Evolutionary conservation across 371 early-diverging fungal genomes (phyloP).

Genomic region (Batkoa obscura): DNA sequence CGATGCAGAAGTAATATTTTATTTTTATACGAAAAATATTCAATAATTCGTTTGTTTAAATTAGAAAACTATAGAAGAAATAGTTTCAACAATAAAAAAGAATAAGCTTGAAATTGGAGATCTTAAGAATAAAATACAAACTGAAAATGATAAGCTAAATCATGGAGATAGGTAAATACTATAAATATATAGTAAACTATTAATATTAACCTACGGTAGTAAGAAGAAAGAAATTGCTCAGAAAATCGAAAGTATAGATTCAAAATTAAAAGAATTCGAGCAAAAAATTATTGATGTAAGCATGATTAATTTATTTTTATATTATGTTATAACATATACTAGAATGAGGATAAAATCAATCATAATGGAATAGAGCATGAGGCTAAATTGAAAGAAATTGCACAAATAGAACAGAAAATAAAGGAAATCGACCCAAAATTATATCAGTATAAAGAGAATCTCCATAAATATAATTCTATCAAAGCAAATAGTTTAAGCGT

Average conservation of each 20-base stretch:
- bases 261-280: conserved; percentile 10
- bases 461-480: conserved; percentile 26
- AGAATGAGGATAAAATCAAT: no score
- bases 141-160: neutral
- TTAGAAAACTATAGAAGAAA: no score
- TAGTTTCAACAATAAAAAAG: no score
- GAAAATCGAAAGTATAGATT: conserved; percentile 9
- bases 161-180: neutral
- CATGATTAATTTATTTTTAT: neutral
- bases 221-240: conserved; percentile 5
- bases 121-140: conserved; percentile 6
- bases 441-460: conserved; percentile 4
- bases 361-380: no score
- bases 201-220: conserved; percentile 7
- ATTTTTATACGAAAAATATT: no score
- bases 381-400: no score
- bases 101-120: neutral
- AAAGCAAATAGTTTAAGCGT: conserved; percentile 40
- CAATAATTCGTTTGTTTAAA: no score
- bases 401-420: neutral
- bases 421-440: conserved; percentile 3
- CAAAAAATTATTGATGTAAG: conserved; percentile 8
- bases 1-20: neutral
- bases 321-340: no score
- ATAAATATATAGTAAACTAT: neutral